A percentile compares a stretch with the other conserved stretches of the same genome.
Conservation (phyloP, 495 filamentous ascomycete genomes). For the Penicillium robsamsonii region DNA sequence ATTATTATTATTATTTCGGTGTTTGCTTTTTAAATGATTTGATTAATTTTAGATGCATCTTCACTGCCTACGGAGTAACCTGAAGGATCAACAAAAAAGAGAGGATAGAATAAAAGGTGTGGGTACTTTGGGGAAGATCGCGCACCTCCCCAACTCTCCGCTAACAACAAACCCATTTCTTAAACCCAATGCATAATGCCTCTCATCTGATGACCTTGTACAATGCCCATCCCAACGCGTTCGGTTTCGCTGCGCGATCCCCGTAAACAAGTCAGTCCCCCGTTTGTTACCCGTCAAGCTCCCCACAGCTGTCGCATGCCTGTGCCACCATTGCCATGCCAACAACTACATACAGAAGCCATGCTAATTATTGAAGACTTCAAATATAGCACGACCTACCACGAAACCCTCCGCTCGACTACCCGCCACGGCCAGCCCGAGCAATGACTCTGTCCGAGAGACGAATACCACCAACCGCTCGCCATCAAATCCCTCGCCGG, state of each 20-base stretch:
- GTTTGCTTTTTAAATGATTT: background rate
- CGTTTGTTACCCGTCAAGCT: conserved; percentile 6
- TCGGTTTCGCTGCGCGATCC: conserved; percentile 38
- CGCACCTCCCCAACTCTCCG: background rate
- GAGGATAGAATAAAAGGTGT: background rate
- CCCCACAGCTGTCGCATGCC: conserved; percentile 2
- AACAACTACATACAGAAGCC: conserved; percentile 2
- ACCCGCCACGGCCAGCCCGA: conserved; percentile 10
- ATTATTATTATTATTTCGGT: background rate
- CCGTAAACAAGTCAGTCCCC: conserved; percentile 36
- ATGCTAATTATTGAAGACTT: conserved; percentile 23
- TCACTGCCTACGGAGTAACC: no score
- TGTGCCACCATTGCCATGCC: conserved; percentile 11
- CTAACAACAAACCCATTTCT: background rate
- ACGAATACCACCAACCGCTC: conserved; percentile 10
- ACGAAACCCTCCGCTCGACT: conserved; percentile 14
- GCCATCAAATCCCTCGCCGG: conserved; percentile 11
- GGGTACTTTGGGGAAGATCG: background rate
- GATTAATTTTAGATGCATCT: no score
- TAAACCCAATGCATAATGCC: background rate
- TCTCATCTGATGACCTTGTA: conserved; percentile 3
- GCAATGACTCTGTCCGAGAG: conserved; percentile 8
- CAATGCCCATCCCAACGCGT: conserved; percentile 45
- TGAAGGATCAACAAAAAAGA: no score
- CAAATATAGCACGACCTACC: conserved; percentile 31